Base-by-base conservation (phyloP, 164 flowering plant genomes). In the Vitis cinerea region DNA sequence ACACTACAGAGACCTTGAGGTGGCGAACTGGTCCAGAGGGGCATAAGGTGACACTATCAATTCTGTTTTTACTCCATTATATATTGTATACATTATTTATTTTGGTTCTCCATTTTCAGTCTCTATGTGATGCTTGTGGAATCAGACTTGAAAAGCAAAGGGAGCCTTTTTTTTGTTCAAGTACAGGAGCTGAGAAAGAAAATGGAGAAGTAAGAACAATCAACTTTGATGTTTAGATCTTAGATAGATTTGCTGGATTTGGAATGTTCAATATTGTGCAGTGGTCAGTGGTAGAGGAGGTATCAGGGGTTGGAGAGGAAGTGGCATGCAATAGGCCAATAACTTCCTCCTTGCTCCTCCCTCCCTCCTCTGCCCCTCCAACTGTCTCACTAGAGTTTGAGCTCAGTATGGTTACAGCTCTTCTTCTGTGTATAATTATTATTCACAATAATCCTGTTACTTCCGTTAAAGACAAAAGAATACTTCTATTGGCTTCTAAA, bases 101-200 rank as follows among this genome's bases (percentile, higher is more conserved):
- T 63, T 54, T 50, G 37, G 31, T 74, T 4, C 19, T 4, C 30
- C 9, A 50, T 30, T 67, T 66, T 51, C 75, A 74, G 77, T 47
- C 65, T 64, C 16, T 58, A 10, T 70, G 72, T 52, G 54, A 71
- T 67, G 64, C 70, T 74, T 78, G 81, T 54, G 56, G 69, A 57
- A 57, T 52, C 51, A 67, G 47, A 66, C 30, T 12, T 13, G 58
- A 67, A 48, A 62, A 67, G 67, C 61, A 55, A 47, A 60, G 27
- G 15, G 58, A 53, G 31, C 47, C 62, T 55, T 47, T 56, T 55
- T 60, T 19, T 17, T 64, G 19, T 29, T 61, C 63, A n/a, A 61
- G 19, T 14, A 15, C 12, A 11, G 60, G 13, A n/a, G 29, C 30
- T 53, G 74, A 66, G 16, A 50, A 72, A 59, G 65, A 53, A 64